Percentiles rank a stretch among this genome's conserved stretches.
phyloP scores from a whole-genome alignment of 1,139 yeast species.

The Zygosaccharomyces pseudobailii region DNA sequence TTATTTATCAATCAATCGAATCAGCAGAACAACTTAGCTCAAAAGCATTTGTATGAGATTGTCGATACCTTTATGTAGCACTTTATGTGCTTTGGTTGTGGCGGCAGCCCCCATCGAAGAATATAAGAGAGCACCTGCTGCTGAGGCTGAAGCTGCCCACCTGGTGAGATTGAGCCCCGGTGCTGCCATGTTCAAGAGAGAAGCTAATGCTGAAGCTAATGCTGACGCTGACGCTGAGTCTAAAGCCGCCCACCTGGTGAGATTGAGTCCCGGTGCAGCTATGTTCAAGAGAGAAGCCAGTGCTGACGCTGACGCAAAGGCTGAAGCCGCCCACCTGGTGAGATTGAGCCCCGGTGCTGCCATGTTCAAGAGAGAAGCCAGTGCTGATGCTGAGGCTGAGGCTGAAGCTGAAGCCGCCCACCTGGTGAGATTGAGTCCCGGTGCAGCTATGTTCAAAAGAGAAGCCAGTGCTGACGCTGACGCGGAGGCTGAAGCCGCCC shows the following conservation, averaged over 20 bases:
- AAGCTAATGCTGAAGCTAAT: conserved; percentile 14
- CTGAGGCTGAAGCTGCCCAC: conserved; percentile 10
- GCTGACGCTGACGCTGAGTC: conserved; percentile 12
- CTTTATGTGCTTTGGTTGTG: conserved; percentile 1
- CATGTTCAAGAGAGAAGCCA: conserved; percentile 17
- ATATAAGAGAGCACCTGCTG: conserved; percentile 6
- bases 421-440: no score
- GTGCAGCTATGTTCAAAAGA: no score
- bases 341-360: conserved; percentile 16
- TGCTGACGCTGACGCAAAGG: conserved; percentile 19
- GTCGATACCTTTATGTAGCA: conserved; percentile 1
- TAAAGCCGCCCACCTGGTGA: conserved; percentile 20
- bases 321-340: conserved; percentile 22
- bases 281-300: conserved; percentile 21
- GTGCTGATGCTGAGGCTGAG: no score
- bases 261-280: conserved; percentile 16
- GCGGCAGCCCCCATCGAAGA: conserved; percentile 18
- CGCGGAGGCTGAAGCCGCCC: no score
- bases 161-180: conserved; percentile 19
- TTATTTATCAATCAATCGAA: background rate
- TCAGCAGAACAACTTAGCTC: background rate
- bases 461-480: no score
- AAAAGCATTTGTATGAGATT: conserved; percentile 1
- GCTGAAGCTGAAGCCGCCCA: no score
- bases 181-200: conserved; percentile 12